Evolutionary conservation across 1,139 yeast genomes (phyloP).

Genomic region (Pneumocystis murina): DNA sequence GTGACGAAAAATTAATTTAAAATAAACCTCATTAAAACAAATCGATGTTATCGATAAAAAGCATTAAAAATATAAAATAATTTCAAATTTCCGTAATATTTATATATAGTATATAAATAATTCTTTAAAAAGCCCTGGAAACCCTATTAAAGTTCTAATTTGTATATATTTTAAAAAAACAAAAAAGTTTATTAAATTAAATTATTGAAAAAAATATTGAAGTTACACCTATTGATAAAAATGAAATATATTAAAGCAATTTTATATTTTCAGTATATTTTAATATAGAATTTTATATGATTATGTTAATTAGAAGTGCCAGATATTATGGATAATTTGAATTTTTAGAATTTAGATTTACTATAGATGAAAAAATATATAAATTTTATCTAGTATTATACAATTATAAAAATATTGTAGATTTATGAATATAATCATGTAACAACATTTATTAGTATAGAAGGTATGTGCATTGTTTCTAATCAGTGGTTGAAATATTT

Average conservation of each 20-base stretch:
- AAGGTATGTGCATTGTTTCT: constrained; percentile 73
- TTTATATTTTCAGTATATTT: constrained; percentile 3
- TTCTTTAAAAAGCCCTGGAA: background rate
- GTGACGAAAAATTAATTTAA: too few species aligned
- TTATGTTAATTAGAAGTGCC: background rate
- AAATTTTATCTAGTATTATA: background rate
- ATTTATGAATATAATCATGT: constrained; percentile 38
- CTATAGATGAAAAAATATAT: constrained; percentile 28
- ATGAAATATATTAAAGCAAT: constrained; percentile 37
- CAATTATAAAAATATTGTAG: constrained; percentile 50
- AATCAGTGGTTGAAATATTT: constrained; percentile 69
- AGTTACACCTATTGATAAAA: constrained; percentile 48
- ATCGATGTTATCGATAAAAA: too few species aligned
- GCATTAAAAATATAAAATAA: too few species aligned
- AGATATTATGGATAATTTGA: constrained; percentile 74
- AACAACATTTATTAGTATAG: constrained; percentile 60
- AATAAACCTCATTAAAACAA: too few species aligned
- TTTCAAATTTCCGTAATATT: too few species aligned
- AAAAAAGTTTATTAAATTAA: constrained; percentile 53
- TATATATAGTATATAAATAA: too few species aligned
- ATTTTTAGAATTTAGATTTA: constrained; percentile 59
- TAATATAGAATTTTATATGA: background rate
- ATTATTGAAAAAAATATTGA: constrained; percentile 46
- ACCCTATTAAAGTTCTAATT: background rate
- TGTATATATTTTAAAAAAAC: constrained; percentile 31